These are phyloP conservation scores for Zygoascus sp. DNA, from an alignment of 1,139 yeast species.

Conservation along the genomic window DNA sequence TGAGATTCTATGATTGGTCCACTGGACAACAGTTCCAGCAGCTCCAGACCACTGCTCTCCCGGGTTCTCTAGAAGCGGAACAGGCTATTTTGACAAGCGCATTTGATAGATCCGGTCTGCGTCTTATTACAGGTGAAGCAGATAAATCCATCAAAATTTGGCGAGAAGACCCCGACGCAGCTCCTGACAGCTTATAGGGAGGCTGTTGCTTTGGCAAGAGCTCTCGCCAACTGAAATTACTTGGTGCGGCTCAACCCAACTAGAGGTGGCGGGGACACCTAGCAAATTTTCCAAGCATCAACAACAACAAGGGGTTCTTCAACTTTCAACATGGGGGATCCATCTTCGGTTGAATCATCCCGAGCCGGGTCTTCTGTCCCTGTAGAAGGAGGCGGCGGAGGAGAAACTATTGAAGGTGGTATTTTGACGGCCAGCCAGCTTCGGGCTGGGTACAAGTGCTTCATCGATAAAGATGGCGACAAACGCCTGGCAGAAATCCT, in stretches of 20 bases:
- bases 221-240: neutral
- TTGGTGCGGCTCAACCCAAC: neutral
- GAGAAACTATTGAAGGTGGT: constrained; percentile 14
- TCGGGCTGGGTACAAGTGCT: constrained; percentile 67
- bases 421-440: constrained; percentile 22
- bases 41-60: constrained; percentile 49
- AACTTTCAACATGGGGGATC: constrained; percentile 8
- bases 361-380: constrained; percentile 13
- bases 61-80: constrained; percentile 67
- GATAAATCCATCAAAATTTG: constrained; percentile 88
- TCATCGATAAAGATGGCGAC: constrained; percentile 75
- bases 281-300: neutral
- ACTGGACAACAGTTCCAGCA: constrained; percentile 61
- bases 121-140: constrained; percentile 81
- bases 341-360: constrained; percentile 10
- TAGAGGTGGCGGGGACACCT: neutral
- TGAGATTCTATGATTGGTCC: constrained; percentile 75
- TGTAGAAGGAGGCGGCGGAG: constrained; percentile 13
- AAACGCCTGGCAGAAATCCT: constrained; percentile 79
- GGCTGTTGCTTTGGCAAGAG: neutral
- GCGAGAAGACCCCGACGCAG: constrained; percentile 52
- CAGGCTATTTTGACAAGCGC: constrained; percentile 65
- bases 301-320: too few relatives aligned
- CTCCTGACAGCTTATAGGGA: constrained; percentile 33
- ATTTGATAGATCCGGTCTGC: constrained; percentile 75